Evolutionary conservation across 306 rosid genomes (phyloP).

Genomic region (apple (Malus domestica)): DNA sequence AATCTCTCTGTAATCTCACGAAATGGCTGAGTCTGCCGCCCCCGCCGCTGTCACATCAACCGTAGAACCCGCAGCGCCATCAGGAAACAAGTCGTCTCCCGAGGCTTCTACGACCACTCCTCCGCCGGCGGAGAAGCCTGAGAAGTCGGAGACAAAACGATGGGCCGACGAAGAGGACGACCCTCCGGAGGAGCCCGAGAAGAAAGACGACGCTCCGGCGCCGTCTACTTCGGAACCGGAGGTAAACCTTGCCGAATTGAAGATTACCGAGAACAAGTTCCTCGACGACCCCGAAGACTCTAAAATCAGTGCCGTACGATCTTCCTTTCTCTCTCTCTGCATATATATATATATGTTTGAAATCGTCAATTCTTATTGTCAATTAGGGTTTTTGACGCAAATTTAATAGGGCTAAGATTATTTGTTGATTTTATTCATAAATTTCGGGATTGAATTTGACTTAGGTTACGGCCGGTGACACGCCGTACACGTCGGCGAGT

Average conservation of each 20-base stretch:
- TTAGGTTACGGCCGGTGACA: conserved; percentile 60
- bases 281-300: conserved; percentile 85
- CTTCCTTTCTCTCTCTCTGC: background rate
- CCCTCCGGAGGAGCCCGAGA: conserved; percentile 16
- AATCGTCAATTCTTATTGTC: background rate
- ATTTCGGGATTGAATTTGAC: conserved; percentile 2
- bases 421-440: background rate
- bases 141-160: conserved; percentile 17
- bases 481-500: conserved; percentile 79
- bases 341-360: background rate
- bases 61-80: background rate
- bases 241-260: conserved; percentile 30
- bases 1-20: background rate
- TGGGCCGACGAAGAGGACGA: conserved; percentile 63
- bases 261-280: conserved; percentile 38
- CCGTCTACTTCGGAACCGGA: conserved; percentile 22
- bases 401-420: background rate
- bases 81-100: background rate
- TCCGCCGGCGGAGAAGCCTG: conserved; percentile 1
- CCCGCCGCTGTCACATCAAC: background rate
- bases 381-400: background rate
- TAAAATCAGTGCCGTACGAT: conserved; percentile 54
- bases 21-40: background rate
- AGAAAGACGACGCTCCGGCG: background rate
- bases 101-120: background rate